Conservation (phyloP, 352 stramenopile genomes). For the Phytophthora multivora region DNA sequence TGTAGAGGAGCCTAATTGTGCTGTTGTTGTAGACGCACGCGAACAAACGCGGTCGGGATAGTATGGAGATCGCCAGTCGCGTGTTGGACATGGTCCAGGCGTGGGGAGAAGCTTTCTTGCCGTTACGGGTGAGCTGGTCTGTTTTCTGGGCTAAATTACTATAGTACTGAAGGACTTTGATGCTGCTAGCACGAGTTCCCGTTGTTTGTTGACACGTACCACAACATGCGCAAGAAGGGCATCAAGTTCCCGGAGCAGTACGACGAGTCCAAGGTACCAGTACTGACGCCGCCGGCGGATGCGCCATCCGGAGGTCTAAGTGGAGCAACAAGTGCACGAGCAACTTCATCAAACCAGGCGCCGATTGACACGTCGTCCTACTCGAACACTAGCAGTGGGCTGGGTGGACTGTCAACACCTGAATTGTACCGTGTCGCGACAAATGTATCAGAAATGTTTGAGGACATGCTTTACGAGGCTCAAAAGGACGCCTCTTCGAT, state of each 20-base stretch:
- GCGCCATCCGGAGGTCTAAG: not conserved
- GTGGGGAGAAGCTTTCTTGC: constrained; percentile 85
- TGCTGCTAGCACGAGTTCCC: constrained; percentile 59
- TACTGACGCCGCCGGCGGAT: constrained; percentile 46
- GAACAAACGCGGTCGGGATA: constrained; percentile 69
- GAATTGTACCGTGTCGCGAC: constrained; percentile 69
- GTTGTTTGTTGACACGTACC: constrained; percentile 84
- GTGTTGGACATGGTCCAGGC: constrained; percentile 79
- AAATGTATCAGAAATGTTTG: constrained; percentile 82
- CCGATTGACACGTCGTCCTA: constrained; percentile 51
- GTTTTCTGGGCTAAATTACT: too few relatives aligned
- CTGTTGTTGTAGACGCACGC: constrained; percentile 45
- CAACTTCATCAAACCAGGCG: constrained; percentile 14
- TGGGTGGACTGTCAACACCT: constrained; percentile 56
- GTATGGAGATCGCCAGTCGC: constrained; percentile 73
- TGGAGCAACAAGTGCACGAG: not conserved
- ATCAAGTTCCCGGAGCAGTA: constrained; percentile 81
- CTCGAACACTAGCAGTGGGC: constrained; percentile 47
- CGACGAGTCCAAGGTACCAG: constrained; percentile 67
- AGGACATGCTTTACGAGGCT: constrained; percentile 79
- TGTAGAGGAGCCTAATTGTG: constrained; percentile 5
- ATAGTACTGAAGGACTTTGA: not conserved
- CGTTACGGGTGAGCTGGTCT: constrained; percentile 39
- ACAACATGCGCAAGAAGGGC: constrained; percentile 83
- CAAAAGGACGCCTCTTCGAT: constrained; percentile 55